phyloP scores from a whole-genome alignment of 352 stramenopile genomes.

The Globisporangium echinulatum region DNA sequence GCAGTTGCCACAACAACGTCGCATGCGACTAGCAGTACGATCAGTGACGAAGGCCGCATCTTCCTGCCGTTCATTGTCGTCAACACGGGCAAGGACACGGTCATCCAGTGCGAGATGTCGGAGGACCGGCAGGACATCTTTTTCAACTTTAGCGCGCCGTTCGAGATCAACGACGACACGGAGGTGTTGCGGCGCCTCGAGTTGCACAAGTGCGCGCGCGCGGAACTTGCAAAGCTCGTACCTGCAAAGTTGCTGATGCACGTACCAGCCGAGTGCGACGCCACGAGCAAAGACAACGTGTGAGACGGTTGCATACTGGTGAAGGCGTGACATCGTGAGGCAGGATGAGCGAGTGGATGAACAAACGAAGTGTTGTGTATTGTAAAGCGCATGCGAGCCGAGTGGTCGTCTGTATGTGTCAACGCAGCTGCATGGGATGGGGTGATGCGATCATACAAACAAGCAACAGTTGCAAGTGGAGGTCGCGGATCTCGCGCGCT shows the following conservation, averaged over 20 bases:
- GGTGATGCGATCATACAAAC: too few species aligned
- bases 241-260: constrained; percentile 71
- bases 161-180: constrained; percentile 98
- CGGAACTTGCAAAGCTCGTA: constrained; percentile 69
- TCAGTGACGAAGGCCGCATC: constrained; percentile 77
- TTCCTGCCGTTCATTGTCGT: constrained; percentile 97
- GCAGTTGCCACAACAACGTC: not conserved
- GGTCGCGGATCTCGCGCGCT: too few species aligned
- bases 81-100: constrained; percentile 90
- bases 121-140: constrained; percentile 93
- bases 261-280: constrained; percentile 72
- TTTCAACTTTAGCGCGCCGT: constrained; percentile 95
- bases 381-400: too few species aligned
- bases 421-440: too few species aligned
- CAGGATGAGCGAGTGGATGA: not conserved
- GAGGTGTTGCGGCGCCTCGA: constrained; percentile 94
- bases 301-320: not conserved
- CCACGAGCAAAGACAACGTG: constrained; percentile 51
- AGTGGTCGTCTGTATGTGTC: too few species aligned
- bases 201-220: constrained; percentile 72
- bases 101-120: constrained; percentile 97
- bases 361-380: not conserved
- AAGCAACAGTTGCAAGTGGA: too few species aligned
- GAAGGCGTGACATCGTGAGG: not conserved
- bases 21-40: not conserved